These are phyloP conservation scores for Paecilomyces formosus DNA, from an alignment of 2,329 filamentous ascomycete genomes.

Conservation along the genomic window DNA sequence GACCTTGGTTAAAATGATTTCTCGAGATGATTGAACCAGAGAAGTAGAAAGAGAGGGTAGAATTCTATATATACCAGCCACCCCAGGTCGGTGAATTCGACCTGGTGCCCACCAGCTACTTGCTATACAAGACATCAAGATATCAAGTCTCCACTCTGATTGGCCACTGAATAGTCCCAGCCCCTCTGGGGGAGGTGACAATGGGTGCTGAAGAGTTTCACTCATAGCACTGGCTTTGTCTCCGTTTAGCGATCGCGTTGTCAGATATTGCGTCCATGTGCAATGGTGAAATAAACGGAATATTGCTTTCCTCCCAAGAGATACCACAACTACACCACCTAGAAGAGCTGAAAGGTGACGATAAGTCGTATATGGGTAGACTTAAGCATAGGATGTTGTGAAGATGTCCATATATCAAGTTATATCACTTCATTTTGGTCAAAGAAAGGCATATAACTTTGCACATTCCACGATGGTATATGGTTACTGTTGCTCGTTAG, in stretches of 20 bases:
- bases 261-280: too few relatives aligned
- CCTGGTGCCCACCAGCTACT: neutral
- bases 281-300: too few relatives aligned
- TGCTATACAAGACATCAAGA: neutral
- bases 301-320: too few relatives aligned
- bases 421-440: neutral
- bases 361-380: neutral
- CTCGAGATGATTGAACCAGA: neutral
- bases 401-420: neutral
- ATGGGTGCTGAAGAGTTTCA: neutral
- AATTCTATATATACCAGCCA: too few relatives aligned
- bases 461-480: neutral
- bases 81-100: neutral
- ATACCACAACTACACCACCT: neutral
- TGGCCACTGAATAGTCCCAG: neutral
- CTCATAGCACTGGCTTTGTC: too few relatives aligned
- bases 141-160: neutral
- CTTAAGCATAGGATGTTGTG: neutral
- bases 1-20: neutral
- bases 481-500: neutral
- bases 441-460: neutral
- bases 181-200: neutral
- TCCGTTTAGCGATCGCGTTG: too few relatives aligned
- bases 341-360: neutral
- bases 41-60: neutral